These are phyloP conservation scores for Metschnikowia noctiluminum DNA, from an alignment of 805 yeast genomes.

Conservation along the genomic window DNA sequence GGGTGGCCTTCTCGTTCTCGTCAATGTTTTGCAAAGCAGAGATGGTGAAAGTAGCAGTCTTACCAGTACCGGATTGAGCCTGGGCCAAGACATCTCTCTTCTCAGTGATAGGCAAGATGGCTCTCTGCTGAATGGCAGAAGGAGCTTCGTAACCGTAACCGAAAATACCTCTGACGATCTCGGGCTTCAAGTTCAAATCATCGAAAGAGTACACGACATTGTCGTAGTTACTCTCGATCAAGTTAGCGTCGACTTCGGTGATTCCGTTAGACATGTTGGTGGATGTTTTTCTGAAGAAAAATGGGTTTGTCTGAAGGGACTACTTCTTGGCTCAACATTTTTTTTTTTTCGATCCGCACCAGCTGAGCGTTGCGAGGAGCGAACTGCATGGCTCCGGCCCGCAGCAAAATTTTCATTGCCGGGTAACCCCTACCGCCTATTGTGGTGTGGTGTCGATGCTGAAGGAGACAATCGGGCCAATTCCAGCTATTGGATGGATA, in stretches of 20 bases:
- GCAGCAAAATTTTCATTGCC: slow-evolving; percentile 19
- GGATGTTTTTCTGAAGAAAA: neutral
- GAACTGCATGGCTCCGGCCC: slow-evolving; percentile 9
- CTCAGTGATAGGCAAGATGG: slow-evolving; percentile 71
- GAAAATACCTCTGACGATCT: slow-evolving; percentile 69
- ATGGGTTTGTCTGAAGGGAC: slow-evolving; percentile 9
- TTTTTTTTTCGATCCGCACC: slow-evolving; percentile 12
- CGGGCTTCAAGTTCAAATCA: slow-evolving; percentile 69
- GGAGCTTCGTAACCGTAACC: slow-evolving; percentile 82
- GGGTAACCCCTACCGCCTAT: slow-evolving; percentile 16
- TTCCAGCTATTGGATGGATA: neutral
- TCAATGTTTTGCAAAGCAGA: slow-evolving; percentile 73
- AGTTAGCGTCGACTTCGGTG: slow-evolving; percentile 75
- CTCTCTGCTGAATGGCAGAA: slow-evolving; percentile 78
- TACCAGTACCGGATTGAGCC: slow-evolving; percentile 89
- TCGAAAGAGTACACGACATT: slow-evolving; percentile 73
- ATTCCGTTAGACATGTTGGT: slow-evolving; percentile 61
- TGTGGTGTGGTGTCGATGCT: neutral
- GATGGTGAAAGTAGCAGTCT: slow-evolving; percentile 85
- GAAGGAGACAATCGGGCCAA: neutral
- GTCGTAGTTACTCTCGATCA: slow-evolving; percentile 94
- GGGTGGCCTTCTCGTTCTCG: slow-evolving; percentile 67
- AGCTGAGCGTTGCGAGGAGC: slow-evolving; percentile 4
- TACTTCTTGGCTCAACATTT: neutral
- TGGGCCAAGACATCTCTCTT: slow-evolving; percentile 76